A percentile compares a stretch with the other conserved stretches of the same genome.
phyloP scores from a whole-genome alignment of 345 rosid genomes.

The Pistacia atlantica region DNA sequence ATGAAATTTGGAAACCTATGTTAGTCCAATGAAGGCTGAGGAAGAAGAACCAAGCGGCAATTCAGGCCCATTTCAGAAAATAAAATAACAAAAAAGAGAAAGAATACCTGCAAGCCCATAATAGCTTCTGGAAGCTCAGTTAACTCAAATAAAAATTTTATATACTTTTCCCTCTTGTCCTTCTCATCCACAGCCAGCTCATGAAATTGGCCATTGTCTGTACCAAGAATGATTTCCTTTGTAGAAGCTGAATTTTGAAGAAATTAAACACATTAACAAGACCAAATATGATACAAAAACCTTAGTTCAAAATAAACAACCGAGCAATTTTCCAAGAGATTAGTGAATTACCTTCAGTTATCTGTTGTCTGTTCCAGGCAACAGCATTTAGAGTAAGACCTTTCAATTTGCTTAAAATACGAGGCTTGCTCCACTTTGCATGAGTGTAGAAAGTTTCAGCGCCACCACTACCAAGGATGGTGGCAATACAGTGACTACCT shows the following conservation, averaged over 20 bases:
- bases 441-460: conserved; percentile 90
- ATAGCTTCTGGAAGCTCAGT: conserved; percentile 92
- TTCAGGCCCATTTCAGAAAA: neutral
- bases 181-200: conserved; percentile 97
- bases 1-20: conserved; percentile 3
- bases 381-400: conserved; percentile 86
- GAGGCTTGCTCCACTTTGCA: conserved; percentile 96
- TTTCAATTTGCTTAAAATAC: conserved; percentile 68
- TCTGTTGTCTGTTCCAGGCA: conserved; percentile 95
- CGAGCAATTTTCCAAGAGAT: neutral
- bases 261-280: conserved; percentile 13
- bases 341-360: conserved; percentile 75
- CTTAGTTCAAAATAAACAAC: neutral
- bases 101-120: conserved; percentile 83
- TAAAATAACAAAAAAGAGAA: neutral
- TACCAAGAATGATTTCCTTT: conserved; percentile 90
- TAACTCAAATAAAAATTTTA: conserved; percentile 75
- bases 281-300: conserved; percentile 16
- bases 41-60: conserved; percentile 12
- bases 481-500: conserved; percentile 93
- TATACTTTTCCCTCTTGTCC: conserved; percentile 92
- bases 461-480: conserved; percentile 77
- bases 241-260: conserved; percentile 63
- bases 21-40: neutral
- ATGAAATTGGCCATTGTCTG: conserved; percentile 86